Evolutionary conservation across 345 rosid species (phyloP).

Genomic region (Eucalyptus sp.): DNA sequence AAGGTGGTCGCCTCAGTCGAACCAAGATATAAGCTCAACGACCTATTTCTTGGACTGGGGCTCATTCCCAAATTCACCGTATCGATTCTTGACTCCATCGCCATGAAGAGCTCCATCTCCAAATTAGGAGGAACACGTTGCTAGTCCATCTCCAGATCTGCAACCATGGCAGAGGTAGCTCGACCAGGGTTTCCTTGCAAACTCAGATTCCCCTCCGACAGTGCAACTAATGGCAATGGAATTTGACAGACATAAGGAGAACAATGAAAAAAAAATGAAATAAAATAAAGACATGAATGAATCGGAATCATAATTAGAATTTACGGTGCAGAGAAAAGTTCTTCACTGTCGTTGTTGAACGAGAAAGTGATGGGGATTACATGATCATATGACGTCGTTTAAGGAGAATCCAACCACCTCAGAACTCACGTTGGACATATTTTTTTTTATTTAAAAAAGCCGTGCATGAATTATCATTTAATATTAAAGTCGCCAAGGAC

Average conservation of each 20-base stretch:
- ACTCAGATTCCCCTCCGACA: neutral
- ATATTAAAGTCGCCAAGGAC: rapidly evolving
- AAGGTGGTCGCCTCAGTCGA: neutral
- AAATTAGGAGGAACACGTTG: neutral
- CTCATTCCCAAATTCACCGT: neutral
- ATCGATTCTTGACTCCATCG: neutral
- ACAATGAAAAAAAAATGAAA: too few species aligned
- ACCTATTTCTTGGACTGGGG: neutral
- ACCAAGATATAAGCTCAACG: neutral
- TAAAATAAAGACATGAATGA: neutral
- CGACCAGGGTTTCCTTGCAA: rapidly evolving
- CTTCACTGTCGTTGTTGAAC: too few species aligned
- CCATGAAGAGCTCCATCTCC: neutral
- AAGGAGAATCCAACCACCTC: neutral
- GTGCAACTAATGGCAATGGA: neutral
- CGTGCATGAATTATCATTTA: neutral
- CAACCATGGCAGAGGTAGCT: neutral
- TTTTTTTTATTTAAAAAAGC: neutral
- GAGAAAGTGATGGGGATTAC: too few species aligned
- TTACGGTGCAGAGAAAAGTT: neutral
- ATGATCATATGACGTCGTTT: neutral
- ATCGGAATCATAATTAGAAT: too few species aligned
- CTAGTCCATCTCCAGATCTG: neutral
- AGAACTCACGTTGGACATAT: rapidly evolving
- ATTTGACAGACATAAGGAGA: neutral